Conservation (phyloP, 2,329 filamentous ascomycete species). For the Apiospora malaysiana region DNA sequence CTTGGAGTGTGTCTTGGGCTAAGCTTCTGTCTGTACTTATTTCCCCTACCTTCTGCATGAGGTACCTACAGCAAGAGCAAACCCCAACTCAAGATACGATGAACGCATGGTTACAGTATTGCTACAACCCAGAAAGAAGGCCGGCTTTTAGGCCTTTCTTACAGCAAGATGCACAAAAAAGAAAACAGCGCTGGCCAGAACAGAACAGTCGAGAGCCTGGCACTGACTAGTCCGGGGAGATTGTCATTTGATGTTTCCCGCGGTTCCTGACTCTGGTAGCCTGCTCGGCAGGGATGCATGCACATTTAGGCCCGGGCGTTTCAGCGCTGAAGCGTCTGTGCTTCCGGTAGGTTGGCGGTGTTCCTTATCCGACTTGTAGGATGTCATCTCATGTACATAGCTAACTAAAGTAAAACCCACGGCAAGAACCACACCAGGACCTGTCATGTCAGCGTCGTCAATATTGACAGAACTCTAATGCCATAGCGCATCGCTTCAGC, state of each 20-base stretch:
- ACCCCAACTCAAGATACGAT: neutral
- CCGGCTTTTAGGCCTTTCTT: too few species aligned
- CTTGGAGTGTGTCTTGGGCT: neutral
- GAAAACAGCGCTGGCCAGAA: neutral
- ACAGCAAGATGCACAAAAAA: neutral
- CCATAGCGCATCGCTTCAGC: neutral
- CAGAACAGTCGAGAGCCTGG: neutral
- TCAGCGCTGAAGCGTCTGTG: conserved; percentile 6
- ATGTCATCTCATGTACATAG: conserved; percentile 16
- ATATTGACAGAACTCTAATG: conserved; percentile 10
- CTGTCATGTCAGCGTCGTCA: conserved; percentile 5
- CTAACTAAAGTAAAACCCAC: conserved; percentile 7
- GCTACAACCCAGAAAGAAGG: too few species aligned
- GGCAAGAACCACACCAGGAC: neutral
- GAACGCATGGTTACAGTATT: too few species aligned
- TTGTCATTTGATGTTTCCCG: conserved; percentile 13
- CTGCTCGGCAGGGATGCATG: conserved; percentile 2
- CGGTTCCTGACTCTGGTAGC: conserved; percentile 2
- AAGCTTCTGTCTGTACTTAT: conserved; percentile 7
- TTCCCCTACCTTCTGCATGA: neutral
- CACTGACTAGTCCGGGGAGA: neutral
- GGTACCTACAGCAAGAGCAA: neutral
- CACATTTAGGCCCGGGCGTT: conserved; percentile 9
- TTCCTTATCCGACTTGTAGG: conserved; percentile 18
- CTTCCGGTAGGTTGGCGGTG: conserved; percentile 12